These are phyloP conservation scores for Neofusicoccum umdonicola DNA, from an alignment of 2,329 filamentous ascomycete species.

Conservation along the genomic window DNA sequence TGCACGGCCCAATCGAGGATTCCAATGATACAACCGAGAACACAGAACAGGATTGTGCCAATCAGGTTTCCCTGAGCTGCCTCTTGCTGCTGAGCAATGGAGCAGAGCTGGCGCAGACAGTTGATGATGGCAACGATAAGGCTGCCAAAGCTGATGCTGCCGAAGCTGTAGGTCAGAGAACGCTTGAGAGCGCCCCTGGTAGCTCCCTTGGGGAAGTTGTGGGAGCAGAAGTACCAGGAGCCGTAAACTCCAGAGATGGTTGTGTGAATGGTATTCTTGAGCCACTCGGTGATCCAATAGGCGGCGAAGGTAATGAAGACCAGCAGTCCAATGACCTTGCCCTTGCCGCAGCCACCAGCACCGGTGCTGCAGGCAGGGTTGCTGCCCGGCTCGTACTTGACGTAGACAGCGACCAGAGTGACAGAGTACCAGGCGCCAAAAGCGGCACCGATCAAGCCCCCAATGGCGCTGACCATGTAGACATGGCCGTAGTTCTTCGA, in stretches of 20 bases:
- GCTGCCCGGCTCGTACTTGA: conserved; percentile 69
- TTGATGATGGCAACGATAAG: conserved; percentile 85
- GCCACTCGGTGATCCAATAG: conserved; percentile 90
- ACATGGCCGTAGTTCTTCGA: conserved; percentile 82
- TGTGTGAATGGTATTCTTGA: conserved; percentile 84
- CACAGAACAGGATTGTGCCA: conserved; percentile 66
- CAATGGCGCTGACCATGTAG: conserved; percentile 79
- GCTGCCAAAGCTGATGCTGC: conserved; percentile 83
- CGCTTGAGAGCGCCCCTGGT: conserved; percentile 82
- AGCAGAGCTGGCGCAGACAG: conserved; percentile 76
- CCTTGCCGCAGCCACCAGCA: conserved; percentile 66
- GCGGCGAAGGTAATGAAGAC: conserved; percentile 87
- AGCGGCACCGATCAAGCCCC: conserved; percentile 71
- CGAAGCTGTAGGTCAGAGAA: conserved; percentile 86
- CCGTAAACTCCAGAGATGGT: conserved; percentile 82
- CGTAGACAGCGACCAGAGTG: conserved; percentile 82
- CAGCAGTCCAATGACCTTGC: conserved; percentile 77
- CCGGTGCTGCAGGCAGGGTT: conserved; percentile 56
- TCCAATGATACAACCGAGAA: conserved; percentile 72
- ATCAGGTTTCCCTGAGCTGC: conserved; percentile 67
- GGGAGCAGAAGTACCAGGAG: conserved; percentile 81
- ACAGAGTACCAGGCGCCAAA: conserved; percentile 84
- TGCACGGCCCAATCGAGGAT: conserved; percentile 82
- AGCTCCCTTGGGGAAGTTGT: conserved; percentile 69
- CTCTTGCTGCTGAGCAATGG: conserved; percentile 67